Percentiles rank a stretch among this genome's conserved stretches.
These are phyloP conservation scores for Ganoderma sp. DNA, from an alignment of 1,284 basidiomycete species.

Conservation along the genomic window DNA sequence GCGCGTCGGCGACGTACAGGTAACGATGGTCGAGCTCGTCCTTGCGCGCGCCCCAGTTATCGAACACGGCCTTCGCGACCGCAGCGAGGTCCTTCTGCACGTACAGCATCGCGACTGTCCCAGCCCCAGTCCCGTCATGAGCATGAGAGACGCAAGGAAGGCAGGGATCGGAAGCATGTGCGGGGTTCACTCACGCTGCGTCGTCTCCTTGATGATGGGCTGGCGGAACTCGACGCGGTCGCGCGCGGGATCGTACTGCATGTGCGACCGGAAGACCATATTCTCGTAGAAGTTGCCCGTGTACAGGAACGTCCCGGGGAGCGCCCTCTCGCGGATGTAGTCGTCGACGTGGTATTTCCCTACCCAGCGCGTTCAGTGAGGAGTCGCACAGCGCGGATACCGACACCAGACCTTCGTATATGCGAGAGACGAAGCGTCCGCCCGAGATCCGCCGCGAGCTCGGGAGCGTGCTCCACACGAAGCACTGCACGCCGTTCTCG, in stretches of 20 bases:
- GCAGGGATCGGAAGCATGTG: neutral
- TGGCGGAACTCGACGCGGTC: constrained; percentile 35
- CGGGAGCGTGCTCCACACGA: constrained; percentile 37
- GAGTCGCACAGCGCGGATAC: no score
- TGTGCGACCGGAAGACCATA: constrained; percentile 34
- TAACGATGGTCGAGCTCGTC: constrained; percentile 32
- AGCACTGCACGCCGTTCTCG: constrained; percentile 24
- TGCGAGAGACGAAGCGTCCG: constrained; percentile 34
- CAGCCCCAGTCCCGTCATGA: neutral
- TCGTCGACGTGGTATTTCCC: constrained; percentile 36
- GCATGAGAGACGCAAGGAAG: no score
- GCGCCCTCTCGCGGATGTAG: constrained; percentile 30
- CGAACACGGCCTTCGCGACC: constrained; percentile 34
- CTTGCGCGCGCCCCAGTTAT: constrained; percentile 27
- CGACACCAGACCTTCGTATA: constrained; percentile 32
- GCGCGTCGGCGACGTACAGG: constrained; percentile 31
- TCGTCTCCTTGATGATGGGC: constrained; percentile 33
- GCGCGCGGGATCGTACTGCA: constrained; percentile 31
- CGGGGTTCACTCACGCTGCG: constrained; percentile 25
- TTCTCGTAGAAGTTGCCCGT: constrained; percentile 39
- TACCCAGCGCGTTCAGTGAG: neutral
- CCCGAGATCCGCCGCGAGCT: constrained; percentile 34
- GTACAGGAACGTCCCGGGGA: constrained; percentile 30
- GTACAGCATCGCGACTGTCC: constrained; percentile 36
- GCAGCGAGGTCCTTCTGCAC: constrained; percentile 35